Evolutionary conservation across 805 yeast species (phyloP), one percentile per base, ranked within the genome.

Genomic region (Candida insectorum): DNA sequence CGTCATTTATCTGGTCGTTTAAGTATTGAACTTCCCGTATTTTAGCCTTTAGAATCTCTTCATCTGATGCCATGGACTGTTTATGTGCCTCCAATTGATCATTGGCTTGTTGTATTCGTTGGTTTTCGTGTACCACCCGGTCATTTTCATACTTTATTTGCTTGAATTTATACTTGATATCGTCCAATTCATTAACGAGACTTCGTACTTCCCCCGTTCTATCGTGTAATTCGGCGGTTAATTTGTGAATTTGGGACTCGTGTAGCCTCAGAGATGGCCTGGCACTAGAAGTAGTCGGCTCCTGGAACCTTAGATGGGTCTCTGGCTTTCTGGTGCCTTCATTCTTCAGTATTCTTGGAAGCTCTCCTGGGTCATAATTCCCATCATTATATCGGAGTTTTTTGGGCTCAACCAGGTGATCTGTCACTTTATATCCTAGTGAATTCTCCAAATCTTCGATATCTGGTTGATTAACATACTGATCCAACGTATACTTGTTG

Each of bases 381-480:
- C 19, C 37, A 11, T 34, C 37, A 18, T 34, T 34, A 24, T 34
- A 34, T 16, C 38, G 16, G 12, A 34, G 27, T 18, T 30, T 34
- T 12, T 34, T 34, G 28, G 16, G 10, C 4, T 12, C 24, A 28
- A 29, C n/a, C 23, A 8, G 23, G 10, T 20, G 8, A 8, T 20
- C 23, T 20, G 10, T 8, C 23, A 8, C 11, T 20, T 11, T 11
- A 8, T 8, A 11, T 7, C 19, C n/a, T 10, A 34, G 14, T 8
- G 37, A 35, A 10, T 32, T 29, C 29, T 33, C 37, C 9, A 42
- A 28, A 4, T 33, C 34, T 4, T 30, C 34, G 6, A 39, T 30
- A 28, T 39, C 36, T 4, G 26, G 32, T 10, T 39, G 17, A 21
- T 35, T 37, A 16, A 40, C 47, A 30, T 34, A 43, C 5, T 28